A percentile compares a stretch with the other conserved stretches of the same genome.
Conservation (phyloP, 2,329 filamentous ascomycete genomes). For the Hysterium pulicare region DNA sequence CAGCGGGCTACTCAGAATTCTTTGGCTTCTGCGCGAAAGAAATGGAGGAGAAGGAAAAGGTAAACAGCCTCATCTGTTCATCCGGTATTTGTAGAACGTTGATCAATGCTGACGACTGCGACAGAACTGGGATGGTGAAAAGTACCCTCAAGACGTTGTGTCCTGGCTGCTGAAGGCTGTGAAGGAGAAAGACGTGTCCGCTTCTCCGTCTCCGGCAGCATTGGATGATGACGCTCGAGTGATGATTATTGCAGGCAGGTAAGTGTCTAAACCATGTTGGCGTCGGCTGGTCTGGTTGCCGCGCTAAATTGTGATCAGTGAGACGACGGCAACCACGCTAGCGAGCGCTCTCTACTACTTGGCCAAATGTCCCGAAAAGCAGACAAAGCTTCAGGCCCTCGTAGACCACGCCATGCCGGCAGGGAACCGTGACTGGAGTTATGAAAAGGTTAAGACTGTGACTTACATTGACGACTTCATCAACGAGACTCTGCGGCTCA, state of each 20-base stretch:
- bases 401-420: conserved; percentile 26
- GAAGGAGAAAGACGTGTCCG: conserved; percentile 35
- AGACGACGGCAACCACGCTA: conserved; percentile 1
- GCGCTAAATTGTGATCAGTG: neutral
- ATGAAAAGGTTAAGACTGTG: conserved; percentile 29
- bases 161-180: conserved; percentile 42
- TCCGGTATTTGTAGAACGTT: neutral
- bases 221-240: conserved; percentile 33
- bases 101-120: neutral
- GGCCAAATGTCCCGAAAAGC: neutral
- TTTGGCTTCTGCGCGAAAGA: neutral
- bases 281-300: neutral
- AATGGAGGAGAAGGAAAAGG: neutral
- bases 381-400: neutral
- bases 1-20: neutral
- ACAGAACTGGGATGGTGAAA: conserved; percentile 15
- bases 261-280: neutral
- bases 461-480: conserved; percentile 41
- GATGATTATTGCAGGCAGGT: conserved; percentile 35
- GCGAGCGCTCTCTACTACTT: neutral
- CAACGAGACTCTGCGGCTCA: conserved; percentile 45
- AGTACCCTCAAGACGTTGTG: conserved; percentile 35
- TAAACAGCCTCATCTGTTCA: neutral
- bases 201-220: conserved; percentile 26
- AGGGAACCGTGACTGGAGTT: neutral